These are phyloP conservation scores for Paecilomyces sp. DNA, from an alignment of 2,329 filamentous ascomycete species.

Conservation along the genomic window DNA sequence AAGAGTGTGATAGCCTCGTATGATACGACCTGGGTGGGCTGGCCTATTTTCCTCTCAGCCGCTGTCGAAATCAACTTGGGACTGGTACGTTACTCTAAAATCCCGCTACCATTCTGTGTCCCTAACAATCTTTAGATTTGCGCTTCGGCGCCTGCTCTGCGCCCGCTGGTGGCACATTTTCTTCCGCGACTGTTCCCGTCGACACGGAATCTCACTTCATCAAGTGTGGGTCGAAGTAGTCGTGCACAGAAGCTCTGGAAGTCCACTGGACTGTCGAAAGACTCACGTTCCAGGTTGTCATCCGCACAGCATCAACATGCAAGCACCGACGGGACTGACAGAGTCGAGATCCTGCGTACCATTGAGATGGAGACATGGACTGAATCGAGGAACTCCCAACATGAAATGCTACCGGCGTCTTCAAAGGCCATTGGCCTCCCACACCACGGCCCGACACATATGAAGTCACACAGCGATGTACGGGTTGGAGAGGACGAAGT, in stretches of 20 bases:
- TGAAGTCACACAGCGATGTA: conserved; percentile 8
- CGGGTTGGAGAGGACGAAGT: not conserved
- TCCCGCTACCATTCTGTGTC: not conserved
- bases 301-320: conserved; percentile 9
- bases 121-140: conserved; percentile 19
- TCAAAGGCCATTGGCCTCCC: conserved; percentile 9
- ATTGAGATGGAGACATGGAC: conserved; percentile 28
- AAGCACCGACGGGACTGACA: conserved; percentile 10
- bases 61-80: conserved; percentile 27
- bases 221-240: conserved; percentile 10
- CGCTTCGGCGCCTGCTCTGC: conserved; percentile 28
- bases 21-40: conserved; percentile 28
- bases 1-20: conserved; percentile 23
- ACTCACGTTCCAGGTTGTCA: conserved; percentile 10
- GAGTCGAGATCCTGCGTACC: conserved; percentile 25
- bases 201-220: conserved; percentile 12
- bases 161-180: conserved; percentile 26
- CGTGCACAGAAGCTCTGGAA: conserved; percentile 15
- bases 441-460: conserved; percentile 9
- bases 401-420: conserved; percentile 10
- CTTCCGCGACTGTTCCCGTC: conserved; percentile 24
- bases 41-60: conserved; percentile 24
- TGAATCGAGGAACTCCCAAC: conserved; percentile 13
- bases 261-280: conserved; percentile 15
- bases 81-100: conserved; percentile 18